Evolutionary conservation across 805 yeast genomes (phyloP), one percentile per base, ranked within the genome.

Genomic region (Metschnikowia arizonensis): DNA sequence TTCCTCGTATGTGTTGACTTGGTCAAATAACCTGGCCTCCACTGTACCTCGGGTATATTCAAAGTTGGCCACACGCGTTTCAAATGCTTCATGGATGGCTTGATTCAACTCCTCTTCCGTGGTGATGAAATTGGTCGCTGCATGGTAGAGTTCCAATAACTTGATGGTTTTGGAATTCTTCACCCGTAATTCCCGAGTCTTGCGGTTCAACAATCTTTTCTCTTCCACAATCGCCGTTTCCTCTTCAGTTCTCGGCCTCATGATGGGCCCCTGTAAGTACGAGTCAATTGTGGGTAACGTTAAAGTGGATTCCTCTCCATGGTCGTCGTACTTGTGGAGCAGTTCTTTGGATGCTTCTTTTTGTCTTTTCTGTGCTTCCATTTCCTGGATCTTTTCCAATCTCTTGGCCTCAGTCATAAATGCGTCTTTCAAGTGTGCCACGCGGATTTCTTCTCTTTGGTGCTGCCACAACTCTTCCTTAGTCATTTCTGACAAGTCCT

Each of bases 271-370:
- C 18, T 75, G 63, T 49, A 87, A 64, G 51, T 81, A 73, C 31
- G 76, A 73, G 56, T 84, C 88, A 46, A 89, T 71, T 1, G 96
- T 85, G 38, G 97, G 97, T 41, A 88, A 70, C 1, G 96, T 87
- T 57, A 83, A 75, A 56, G 72, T 69, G 40, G 79, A 73, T 19
- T 88, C 83, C 41, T 70, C 73, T 5, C 77, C 64, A n/a, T n/a
- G n/a, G 51, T 73, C 74, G 44, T 74, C 75, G 42, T 68, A 46
- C 33, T 33, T 60, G 29, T 61, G 59, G 25, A 47, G 46, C 19
- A 69, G 68, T n/a, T 51, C 52, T 23, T 57, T 55, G 38, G 58
- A 54, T 24, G 53, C 49, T 35, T 61, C 66, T 11, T 34, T 41
- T 52, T 60, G 60, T 17, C 63, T 73, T 26, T 57, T 55, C 42